A percentile compares a stretch with the other conserved stretches of the same genome.
Evolutionary conservation across 371 early-diverging fungal species (phyloP).

Genomic region (Saksenaea vasiformis): DNA sequence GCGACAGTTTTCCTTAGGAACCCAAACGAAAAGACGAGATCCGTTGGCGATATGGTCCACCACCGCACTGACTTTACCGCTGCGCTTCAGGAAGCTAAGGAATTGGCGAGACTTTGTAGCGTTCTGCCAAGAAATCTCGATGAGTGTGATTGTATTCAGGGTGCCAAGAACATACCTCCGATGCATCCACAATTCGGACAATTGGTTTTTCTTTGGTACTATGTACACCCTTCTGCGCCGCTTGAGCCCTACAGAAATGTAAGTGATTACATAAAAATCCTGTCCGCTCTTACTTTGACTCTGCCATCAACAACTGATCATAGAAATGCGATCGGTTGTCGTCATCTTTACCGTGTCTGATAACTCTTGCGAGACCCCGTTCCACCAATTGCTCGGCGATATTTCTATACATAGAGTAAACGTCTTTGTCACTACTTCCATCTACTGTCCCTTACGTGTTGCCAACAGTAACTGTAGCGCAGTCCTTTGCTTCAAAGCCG

Average conservation of each 20-base stretch:
- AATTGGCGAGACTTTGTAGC: conserved; percentile 85
- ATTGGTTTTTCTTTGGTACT: conserved; percentile 78
- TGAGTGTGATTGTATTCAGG: not conserved
- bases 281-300: conserved; percentile 52
- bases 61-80: conserved; percentile 72
- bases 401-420: conserved; percentile 40
- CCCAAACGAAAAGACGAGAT: conserved; percentile 78
- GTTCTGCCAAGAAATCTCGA: conserved; percentile 34
- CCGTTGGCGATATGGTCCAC: conserved; percentile 89
- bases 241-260: conserved; percentile 53
- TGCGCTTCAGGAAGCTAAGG: conserved; percentile 80
- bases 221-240: conserved; percentile 74
- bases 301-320: conserved; percentile 84
- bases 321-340: conserved; percentile 86
- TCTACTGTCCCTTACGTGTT: conserved; percentile 38
- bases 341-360: conserved; percentile 87
- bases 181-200: conserved; percentile 68
- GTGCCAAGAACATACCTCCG: conserved; percentile 44
- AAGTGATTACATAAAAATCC: not conserved
- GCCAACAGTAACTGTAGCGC: conserved; percentile 78
- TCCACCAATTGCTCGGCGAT: conserved; percentile 78
- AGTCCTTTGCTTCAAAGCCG: conserved; percentile 85
- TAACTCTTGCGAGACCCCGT: conserved; percentile 80
- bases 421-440: not conserved
- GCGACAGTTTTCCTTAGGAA: conserved; percentile 86